Evolutionary conservation across 177 flowering plant species (phyloP).

Genomic region (Telopea speciosissima): DNA sequence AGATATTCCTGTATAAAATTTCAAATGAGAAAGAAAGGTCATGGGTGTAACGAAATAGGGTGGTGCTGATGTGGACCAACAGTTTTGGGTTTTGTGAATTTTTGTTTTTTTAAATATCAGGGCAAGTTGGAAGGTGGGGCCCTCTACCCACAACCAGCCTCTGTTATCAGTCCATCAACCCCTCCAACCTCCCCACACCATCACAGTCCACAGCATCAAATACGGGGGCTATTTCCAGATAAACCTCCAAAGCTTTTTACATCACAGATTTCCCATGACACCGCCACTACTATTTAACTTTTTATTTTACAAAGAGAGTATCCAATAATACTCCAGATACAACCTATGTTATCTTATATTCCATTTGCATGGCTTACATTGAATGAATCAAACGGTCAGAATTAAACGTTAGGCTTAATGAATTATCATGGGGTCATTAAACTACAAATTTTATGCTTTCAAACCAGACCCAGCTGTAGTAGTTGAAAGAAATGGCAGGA

Average conservation of each 20-base stretch:
- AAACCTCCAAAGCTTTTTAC: neutral
- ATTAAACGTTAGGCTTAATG: too few relatives aligned
- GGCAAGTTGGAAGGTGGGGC: neutral
- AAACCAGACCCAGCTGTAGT: too few relatives aligned
- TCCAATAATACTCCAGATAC: neutral
- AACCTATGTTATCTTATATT: neutral
- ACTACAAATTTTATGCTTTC: too few relatives aligned
- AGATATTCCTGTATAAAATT: too few relatives aligned
- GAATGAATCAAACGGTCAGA: too few relatives aligned
- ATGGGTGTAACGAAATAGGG: neutral
- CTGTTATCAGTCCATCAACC: too few relatives aligned
- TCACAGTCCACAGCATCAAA: neutral
- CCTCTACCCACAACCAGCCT: neutral
- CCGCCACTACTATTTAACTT: neutral
- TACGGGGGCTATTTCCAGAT: neutral
- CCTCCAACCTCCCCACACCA: neutral
- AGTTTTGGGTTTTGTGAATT: neutral
- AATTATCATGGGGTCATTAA: too few relatives aligned
- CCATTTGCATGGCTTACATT: neutral
- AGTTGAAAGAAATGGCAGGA: too few relatives aligned
- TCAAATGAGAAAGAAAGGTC: too few relatives aligned
- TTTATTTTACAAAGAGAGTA: neutral
- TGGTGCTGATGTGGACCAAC: neutral
- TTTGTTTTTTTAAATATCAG: neutral
- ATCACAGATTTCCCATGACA: neutral